phyloP scores from a whole-genome alignment of 306 rosid genomes.

The Mimosa bimucronata region DNA sequence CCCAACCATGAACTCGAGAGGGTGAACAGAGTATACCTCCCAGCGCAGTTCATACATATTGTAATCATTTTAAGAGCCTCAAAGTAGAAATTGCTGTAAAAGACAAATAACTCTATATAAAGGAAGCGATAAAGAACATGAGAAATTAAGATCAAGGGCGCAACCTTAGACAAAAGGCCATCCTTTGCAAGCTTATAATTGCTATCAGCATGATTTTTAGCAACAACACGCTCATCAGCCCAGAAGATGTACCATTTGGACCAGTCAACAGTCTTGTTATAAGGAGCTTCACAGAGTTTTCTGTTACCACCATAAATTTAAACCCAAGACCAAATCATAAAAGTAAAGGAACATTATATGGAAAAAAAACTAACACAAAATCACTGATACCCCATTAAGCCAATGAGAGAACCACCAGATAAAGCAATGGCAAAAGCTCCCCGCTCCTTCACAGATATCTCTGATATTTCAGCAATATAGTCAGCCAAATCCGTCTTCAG shows the following conservation, averaged over 20 bases:
- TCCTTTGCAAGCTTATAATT: slow-evolving; percentile 94
- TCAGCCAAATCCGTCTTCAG: slow-evolving; percentile 86
- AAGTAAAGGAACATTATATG: slow-evolving; percentile 41
- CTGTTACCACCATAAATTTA: slow-evolving; percentile 62
- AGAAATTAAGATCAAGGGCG: slow-evolving; percentile 26
- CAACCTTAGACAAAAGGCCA: slow-evolving; percentile 85
- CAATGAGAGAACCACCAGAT: slow-evolving; percentile 99
- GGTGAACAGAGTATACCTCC: slow-evolving; percentile 18
- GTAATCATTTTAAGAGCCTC: neutral
- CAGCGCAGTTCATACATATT: neutral
- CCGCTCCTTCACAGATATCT: slow-evolving; percentile 86
- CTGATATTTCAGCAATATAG: slow-evolving; percentile 85
- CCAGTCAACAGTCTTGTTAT: slow-evolving; percentile 97
- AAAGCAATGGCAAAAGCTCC: slow-evolving; percentile 87
- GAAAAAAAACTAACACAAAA: slow-evolving; percentile 47
- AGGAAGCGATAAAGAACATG: slow-evolving; percentile 29
- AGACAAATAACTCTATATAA: slow-evolving; percentile 4
- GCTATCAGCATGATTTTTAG: slow-evolving; percentile 88
- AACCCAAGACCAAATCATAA: slow-evolving; percentile 50
- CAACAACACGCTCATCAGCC: slow-evolving; percentile 98
- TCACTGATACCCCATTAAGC: slow-evolving; percentile 89
- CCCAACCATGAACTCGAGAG: slow-evolving; percentile 4
- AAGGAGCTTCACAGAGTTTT: slow-evolving; percentile 86
- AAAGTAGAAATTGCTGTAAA: neutral
- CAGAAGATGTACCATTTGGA: slow-evolving; percentile 93